Percentiles rank a stretch among this genome's conserved stretches.
Evolutionary conservation across 345 rosid genomes (phyloP).

Genomic region (Bruguiera sexangula): DNA sequence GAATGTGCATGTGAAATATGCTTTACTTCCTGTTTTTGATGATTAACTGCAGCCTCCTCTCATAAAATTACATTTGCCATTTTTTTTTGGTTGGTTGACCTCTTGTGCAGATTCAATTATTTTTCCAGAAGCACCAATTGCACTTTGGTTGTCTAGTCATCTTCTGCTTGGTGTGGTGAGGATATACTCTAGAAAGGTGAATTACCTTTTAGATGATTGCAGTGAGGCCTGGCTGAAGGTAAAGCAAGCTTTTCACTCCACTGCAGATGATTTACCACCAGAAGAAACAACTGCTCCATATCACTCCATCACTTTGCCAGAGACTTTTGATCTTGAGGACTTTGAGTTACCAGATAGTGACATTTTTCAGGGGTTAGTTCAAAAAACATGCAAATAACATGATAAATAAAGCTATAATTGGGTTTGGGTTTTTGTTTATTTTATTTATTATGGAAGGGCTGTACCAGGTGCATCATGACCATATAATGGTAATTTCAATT

Average conservation of each 20-base stretch:
- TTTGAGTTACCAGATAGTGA: constrained; percentile 98
- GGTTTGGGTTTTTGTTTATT: not conserved
- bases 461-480: too few relatives aligned
- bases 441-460: not conserved
- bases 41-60: constrained; percentile 6
- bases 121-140: constrained; percentile 93
- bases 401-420: not conserved
- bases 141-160: constrained; percentile 91
- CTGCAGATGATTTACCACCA: constrained; percentile 96
- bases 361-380: constrained; percentile 84
- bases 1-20: too few relatives aligned
- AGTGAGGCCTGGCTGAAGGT: constrained; percentile 95
- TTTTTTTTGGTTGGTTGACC: not conserved
- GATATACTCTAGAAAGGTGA: constrained; percentile 94
- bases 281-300: constrained; percentile 99
- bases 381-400: not conserved
- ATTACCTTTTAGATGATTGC: constrained; percentile 98
- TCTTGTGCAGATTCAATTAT: constrained; percentile 79
- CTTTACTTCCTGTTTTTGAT: not conserved
- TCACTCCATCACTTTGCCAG: constrained; percentile 97
- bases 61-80: constrained; percentile 1
- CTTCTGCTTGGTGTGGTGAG: constrained; percentile 98
- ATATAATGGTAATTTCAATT: too few relatives aligned
- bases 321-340: constrained; percentile 99
- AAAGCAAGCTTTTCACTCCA: constrained; percentile 97